Conservation (phyloP, 345 rosid species). For the Arabidopsis thaliana region DNA sequence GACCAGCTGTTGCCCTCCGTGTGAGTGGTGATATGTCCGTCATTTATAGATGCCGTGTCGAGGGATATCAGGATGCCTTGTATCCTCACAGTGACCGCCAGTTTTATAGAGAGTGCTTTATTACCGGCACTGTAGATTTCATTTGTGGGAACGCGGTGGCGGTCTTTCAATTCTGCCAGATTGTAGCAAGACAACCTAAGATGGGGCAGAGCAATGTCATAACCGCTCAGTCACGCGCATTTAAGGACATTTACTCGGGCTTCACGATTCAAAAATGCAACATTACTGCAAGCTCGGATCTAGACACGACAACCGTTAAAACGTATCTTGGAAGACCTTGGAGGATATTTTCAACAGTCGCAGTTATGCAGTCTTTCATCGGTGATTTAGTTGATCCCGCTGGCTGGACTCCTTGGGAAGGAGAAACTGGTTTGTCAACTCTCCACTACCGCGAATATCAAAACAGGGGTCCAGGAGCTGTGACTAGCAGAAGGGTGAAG, state of each 20-base stretch:
- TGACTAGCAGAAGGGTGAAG: slow-evolving; percentile 52
- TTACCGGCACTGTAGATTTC: no score
- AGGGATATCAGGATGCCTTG: no score
- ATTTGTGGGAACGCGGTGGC: no score
- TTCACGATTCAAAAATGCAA: slow-evolving; percentile 61
- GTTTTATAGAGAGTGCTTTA: no score
- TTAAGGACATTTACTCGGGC: neutral
- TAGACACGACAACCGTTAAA: slow-evolving; percentile 44
- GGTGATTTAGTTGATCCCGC: slow-evolving; percentile 60
- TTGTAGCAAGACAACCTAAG: no score
- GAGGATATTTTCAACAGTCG: slow-evolving; percentile 60
- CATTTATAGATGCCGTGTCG: no score
- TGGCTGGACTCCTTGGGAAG: slow-evolving; percentile 67
- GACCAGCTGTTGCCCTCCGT: no score
- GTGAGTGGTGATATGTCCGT: no score
- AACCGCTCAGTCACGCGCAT: no score
- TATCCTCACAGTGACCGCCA: no score
- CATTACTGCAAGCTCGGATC: slow-evolving; percentile 53
- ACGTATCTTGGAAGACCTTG: slow-evolving; percentile 74
- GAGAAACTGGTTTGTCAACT: slow-evolving; percentile 57
- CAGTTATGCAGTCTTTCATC: slow-evolving; percentile 57
- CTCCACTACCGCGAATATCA: slow-evolving; percentile 65
- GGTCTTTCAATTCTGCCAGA: no score
- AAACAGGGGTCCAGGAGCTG: slow-evolving; percentile 63
- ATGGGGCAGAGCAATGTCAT: no score